Evolutionary conservation across 2,329 filamentous ascomycete species (phyloP).

Genomic region (Apiospora malaysiana): DNA sequence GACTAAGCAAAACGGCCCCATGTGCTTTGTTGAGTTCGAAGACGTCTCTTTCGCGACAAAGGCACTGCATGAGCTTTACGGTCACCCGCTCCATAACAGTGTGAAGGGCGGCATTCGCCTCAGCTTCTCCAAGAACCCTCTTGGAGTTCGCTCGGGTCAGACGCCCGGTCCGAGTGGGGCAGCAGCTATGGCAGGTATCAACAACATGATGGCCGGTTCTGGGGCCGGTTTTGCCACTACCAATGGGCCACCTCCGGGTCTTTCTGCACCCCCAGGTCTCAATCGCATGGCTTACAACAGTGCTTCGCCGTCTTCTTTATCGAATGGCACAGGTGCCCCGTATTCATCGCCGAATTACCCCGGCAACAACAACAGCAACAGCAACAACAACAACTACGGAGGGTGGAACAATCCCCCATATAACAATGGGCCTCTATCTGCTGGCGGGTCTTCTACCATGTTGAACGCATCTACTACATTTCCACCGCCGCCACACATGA

Average conservation of each 20-base stretch:
- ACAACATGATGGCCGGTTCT: slow-evolving; percentile 58
- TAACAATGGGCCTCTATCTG: slow-evolving; percentile 33
- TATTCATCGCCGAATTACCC: slow-evolving; percentile 33
- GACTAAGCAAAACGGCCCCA: slow-evolving; percentile 92
- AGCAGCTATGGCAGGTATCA: slow-evolving; percentile 59
- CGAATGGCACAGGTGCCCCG: slow-evolving; percentile 32
- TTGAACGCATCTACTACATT: slow-evolving; percentile 18
- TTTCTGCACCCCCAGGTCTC: slow-evolving; percentile 77
- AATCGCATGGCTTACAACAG: slow-evolving; percentile 35
- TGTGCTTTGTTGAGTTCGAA: slow-evolving; percentile 99
- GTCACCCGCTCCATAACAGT: slow-evolving; percentile 85
- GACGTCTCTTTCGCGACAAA: slow-evolving; percentile 92
- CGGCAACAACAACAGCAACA: not conserved
- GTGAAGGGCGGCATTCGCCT: slow-evolving; percentile 93
- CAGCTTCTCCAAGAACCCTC: slow-evolving; percentile 96
- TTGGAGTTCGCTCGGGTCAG: slow-evolving; percentile 86
- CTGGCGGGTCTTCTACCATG: slow-evolving; percentile 24
- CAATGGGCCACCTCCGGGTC: slow-evolving; percentile 81
- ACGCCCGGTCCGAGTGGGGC: slow-evolving; percentile 49
- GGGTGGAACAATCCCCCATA: slow-evolving; percentile 36
- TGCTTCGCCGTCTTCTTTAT: slow-evolving; percentile 26
- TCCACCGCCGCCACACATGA: slow-evolving; percentile 19
- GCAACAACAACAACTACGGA: not conserved
- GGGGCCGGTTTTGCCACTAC: slow-evolving; percentile 69
- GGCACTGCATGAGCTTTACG: slow-evolving; percentile 87